Evolutionary conservation across 176 grass and related monocot genomes (phyloP).

Genomic region (Saccharum officinarum): DNA sequence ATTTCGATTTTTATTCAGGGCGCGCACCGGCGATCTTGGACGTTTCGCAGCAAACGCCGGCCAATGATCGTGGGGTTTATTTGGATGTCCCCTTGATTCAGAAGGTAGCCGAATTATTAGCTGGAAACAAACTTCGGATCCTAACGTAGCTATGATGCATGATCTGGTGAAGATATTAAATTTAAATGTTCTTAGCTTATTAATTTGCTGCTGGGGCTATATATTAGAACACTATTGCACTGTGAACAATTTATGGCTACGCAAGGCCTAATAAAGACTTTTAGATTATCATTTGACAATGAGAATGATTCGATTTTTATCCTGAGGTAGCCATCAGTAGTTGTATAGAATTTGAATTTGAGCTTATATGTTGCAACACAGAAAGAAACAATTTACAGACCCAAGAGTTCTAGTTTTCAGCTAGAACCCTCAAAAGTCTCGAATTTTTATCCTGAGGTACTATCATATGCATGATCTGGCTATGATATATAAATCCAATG

Average conservation of each 20-base stretch:
- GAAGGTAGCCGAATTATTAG: background rate
- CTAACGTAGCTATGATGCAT: background rate
- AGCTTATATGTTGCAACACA: no score
- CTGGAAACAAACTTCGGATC: background rate
- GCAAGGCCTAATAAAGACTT: background rate
- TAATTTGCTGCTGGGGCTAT: background rate
- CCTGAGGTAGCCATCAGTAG: no score
- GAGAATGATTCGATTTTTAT: no score
- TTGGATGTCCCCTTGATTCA: background rate
- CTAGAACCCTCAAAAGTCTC: no score
- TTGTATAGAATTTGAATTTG: no score
- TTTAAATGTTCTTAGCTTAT: background rate
- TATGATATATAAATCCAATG: no score
- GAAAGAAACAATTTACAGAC: no score
- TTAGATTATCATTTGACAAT: no score
- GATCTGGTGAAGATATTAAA: background rate
- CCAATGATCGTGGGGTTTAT: background rate
- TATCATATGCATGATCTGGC: no score
- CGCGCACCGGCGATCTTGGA: conserved; percentile 4
- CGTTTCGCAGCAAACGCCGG: conserved; percentile 20
- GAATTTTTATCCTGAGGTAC: no score
- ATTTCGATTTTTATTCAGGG: background rate
- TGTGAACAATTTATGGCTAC: no score
- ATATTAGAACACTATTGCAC: background rate
- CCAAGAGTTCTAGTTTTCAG: no score